phyloP scores from a whole-genome alignment of 306 rosid genomes.

The Oxytropis ochrocephala region DNA sequence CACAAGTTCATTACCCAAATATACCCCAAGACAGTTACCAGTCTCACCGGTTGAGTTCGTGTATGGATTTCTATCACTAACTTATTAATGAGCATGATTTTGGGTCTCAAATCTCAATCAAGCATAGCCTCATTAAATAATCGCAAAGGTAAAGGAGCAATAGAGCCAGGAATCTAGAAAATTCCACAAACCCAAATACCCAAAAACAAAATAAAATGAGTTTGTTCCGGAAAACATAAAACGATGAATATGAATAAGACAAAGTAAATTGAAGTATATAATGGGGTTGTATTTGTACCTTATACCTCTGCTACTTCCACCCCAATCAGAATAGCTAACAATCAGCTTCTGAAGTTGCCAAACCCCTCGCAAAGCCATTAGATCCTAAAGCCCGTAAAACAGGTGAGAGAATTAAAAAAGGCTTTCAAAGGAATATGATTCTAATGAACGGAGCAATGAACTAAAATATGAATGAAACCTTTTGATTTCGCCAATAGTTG shows the following conservation, averaged over 20 bases:
- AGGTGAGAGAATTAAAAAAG: neutral
- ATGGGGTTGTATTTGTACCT: constrained; percentile 42
- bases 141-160: neutral
- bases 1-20: too few relatives aligned
- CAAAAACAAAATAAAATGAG: neutral
- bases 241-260: neutral
- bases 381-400: neutral
- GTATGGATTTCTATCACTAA: neutral
- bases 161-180: neutral
- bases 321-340: constrained; percentile 80
- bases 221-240: neutral
- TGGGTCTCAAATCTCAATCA: neutral
- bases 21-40: neutral
- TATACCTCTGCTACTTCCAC: constrained; percentile 90
- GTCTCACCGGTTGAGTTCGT: neutral
- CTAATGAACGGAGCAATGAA: neutral
- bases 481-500: neutral
- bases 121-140: neutral
- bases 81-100: neutral
- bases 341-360: constrained; percentile 84
- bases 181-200: neutral
- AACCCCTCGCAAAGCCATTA: constrained; percentile 84
- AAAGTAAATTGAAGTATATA: neutral
- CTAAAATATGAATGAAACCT: neutral
- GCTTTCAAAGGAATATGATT: neutral